These are phyloP conservation scores for Sclerotinia nivalis DNA, from an alignment of 2,329 filamentous ascomycete genomes.

Conservation along the genomic window DNA sequence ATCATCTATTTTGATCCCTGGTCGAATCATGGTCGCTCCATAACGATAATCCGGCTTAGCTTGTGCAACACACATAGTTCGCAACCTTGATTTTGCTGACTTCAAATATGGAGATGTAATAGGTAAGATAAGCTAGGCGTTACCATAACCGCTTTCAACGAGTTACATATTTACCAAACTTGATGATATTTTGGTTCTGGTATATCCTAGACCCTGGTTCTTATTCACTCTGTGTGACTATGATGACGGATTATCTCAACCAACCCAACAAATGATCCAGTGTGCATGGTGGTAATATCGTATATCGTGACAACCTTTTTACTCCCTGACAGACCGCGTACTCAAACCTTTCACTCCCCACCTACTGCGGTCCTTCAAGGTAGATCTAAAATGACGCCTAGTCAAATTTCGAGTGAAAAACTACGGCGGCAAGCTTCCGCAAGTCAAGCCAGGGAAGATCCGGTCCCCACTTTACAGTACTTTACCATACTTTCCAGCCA, in stretches of 20 bases:
- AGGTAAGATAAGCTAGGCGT: neutral
- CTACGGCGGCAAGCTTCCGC: conserved; percentile 19
- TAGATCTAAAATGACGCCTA: neutral
- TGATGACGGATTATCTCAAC: neutral
- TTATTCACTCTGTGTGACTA: neutral
- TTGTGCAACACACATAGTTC: conserved; percentile 12
- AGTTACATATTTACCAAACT: conserved; percentile 19
- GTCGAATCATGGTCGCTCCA: conserved; percentile 7
- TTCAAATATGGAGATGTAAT: neutral
- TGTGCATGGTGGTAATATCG: neutral
- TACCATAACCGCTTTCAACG: conserved; percentile 10
- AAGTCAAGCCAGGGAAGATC: conserved; percentile 13
- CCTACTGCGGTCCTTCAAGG: neutral
- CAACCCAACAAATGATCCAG: conserved; percentile 10
- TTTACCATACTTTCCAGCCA: conserved; percentile 7
- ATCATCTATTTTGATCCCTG: conserved; percentile 20
- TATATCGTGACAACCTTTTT: neutral
- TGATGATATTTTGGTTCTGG: conserved; percentile 6
- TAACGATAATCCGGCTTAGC: conserved; percentile 12
- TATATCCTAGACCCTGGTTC: conserved; percentile 5
- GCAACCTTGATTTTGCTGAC: neutral
- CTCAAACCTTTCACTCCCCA: neutral
- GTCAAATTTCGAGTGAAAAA: neutral
- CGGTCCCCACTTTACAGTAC: conserved; percentile 17
- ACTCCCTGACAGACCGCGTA: neutral